These are phyloP conservation scores for Fusarium redolens DNA, from an alignment of 2,329 filamentous ascomycete genomes.

Conservation along the genomic window DNA sequence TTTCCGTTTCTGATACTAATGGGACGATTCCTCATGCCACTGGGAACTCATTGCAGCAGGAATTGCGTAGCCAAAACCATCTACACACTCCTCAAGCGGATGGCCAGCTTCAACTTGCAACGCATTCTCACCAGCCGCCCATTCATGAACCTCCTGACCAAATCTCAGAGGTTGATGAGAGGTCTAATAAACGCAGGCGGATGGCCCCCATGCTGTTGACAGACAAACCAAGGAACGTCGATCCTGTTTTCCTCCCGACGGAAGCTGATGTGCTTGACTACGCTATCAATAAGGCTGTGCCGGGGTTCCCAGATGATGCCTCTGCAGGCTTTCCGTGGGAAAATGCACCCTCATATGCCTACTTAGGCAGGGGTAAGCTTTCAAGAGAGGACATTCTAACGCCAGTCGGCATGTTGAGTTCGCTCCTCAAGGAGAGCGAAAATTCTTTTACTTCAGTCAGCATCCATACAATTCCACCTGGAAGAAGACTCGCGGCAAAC, in stretches of 20 bases:
- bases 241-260: constrained; percentile 39
- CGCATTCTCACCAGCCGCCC: not conserved
- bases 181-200: constrained; percentile 44
- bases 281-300: not conserved
- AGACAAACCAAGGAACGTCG: constrained; percentile 30
- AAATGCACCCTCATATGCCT: constrained; percentile 42
- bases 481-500: constrained; percentile 58
- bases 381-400: constrained; percentile 39
- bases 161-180: constrained; percentile 11
- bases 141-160: not conserved
- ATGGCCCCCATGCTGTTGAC: constrained; percentile 41
- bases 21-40: not conserved
- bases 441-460: constrained; percentile 45
- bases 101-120: not conserved
- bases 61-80: not conserved
- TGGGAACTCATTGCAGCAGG: not conserved
- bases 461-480: constrained; percentile 51
- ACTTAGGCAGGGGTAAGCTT: constrained; percentile 52
- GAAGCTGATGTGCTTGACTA: constrained; percentile 38
- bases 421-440: constrained; percentile 34
- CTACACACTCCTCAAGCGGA: not conserved
- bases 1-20: not conserved
- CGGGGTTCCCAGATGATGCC: not conserved
- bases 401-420: constrained; percentile 35
- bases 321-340: constrained; percentile 39